Percentiles rank a stretch among this genome's conserved stretches.
These are phyloP conservation scores for Vigna hirtella DNA, from an alignment of 306 rosid genomes.

Conservation along the genomic window DNA sequence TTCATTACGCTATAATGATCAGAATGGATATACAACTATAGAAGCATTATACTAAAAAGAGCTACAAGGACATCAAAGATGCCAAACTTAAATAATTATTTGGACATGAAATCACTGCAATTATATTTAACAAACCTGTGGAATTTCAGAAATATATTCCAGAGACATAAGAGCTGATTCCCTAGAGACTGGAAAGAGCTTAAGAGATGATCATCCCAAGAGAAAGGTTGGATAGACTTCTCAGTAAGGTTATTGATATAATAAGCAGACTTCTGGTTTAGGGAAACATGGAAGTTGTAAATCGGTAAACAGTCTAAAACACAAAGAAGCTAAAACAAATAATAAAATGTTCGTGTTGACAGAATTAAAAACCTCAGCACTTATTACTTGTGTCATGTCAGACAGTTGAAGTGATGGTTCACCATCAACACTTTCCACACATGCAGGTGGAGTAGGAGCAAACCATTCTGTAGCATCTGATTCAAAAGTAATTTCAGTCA, in stretches of 20 bases:
- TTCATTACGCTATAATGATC: constrained; percentile 26
- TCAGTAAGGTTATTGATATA: constrained; percentile 48
- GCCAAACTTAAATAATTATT: constrained; percentile 26
- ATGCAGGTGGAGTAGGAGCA: constrained; percentile 49
- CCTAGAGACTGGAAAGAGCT: constrained; percentile 65
- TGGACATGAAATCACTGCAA: constrained; percentile 29
- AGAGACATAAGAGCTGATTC: constrained; percentile 69
- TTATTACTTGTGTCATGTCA: constrained; percentile 57
- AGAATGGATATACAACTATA: constrained; percentile 36
- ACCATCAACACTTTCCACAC: constrained; percentile 45
- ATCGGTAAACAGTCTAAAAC: constrained; percentile 31
- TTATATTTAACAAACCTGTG: constrained; percentile 71
- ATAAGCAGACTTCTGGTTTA: constrained; percentile 58
- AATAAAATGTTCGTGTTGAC: constrained; percentile 30
- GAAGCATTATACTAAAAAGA: neutral
- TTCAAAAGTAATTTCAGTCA: constrained; percentile 65
- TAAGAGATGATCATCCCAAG: constrained; percentile 59
- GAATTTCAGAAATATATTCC: constrained; percentile 86
- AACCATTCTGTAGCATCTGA: constrained; percentile 67
- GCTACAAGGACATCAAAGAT: constrained; percentile 11
- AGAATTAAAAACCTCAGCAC: constrained; percentile 62
- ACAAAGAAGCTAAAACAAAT: constrained; percentile 41
- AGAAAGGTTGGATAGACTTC: constrained; percentile 53
- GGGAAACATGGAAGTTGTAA: constrained; percentile 14
- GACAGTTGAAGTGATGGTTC: constrained; percentile 51